Evolutionary conservation across 108 stramenopile genomes (phyloP), one percentile per base, ranked within the genome.

Genomic region (Skeletonema marinoi): DNA sequence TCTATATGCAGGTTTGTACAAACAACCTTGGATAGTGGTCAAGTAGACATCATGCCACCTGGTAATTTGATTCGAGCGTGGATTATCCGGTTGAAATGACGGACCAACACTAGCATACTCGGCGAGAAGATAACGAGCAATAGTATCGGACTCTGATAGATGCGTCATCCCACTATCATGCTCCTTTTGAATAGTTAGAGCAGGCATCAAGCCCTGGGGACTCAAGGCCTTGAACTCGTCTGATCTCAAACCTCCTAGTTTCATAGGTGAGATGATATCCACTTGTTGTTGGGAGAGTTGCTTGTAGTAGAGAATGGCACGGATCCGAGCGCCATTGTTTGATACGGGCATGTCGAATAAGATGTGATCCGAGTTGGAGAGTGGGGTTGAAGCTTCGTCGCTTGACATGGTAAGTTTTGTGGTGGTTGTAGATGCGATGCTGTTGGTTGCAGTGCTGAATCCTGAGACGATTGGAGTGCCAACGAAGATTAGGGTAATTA

Each of bases 31-130:
- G 51, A 98, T 97, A 17, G 97, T 85, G 8, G 94, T 81, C 12
- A 98, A 85, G 75, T 98, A 98, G 66, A 96, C 65, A 78, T 98
- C 98, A 78, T 98, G 96, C 69, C 93, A 89, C 4, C 98, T 93
- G 59, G 85, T 84, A 66, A 98, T 93, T 41, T 82, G 50, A 65
- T 94, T 96, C 54, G 94, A 91, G 32, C 74, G 72, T n/a, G 95
- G 87, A 71, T 94, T 81, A 46, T 93, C 84, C 25, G 94, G 92
- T 48, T 83, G 85, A 76, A 97, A 98, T 33, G 95, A 93, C 11
- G 96, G 95, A 8, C 89, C 94, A 2, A 39, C 14, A 75, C 73
- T 0, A 41, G 80, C 68, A 56, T 93, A 97, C 31, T 85, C 73
- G 7, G 86, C 78, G 32, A 96, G 48, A 14, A 98, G 78, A 75